Percentiles rank a stretch among this genome's conserved stretches.
These are phyloP conservation scores for Clavaria fumosa DNA, from an alignment of 768 basidiomycete species.

Conservation along the genomic window DNA sequence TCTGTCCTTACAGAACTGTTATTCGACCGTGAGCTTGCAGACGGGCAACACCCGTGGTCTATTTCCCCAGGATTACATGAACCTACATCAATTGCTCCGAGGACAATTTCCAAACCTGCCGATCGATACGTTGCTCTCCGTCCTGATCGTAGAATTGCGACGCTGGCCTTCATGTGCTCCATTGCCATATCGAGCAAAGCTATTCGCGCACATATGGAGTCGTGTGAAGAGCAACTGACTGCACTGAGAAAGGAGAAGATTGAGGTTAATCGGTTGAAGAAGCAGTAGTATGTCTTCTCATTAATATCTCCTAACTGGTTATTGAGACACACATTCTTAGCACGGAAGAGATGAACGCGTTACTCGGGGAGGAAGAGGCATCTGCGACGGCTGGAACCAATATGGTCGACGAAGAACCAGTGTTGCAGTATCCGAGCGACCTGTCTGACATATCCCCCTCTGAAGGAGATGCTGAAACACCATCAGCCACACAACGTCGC, in stretches of 20 bases:
- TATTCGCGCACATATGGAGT: conserved; percentile 80
- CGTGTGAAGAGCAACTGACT: conserved; percentile 78
- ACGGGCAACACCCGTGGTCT: conserved; percentile 27
- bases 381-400: conserved; percentile 26
- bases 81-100: conserved; percentile 34
- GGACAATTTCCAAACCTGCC: conserved; percentile 35
- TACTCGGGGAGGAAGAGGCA: conserved; percentile 43
- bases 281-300: conserved; percentile 54
- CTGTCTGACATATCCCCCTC: conserved; percentile 53
- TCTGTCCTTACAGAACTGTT: conserved; percentile 57
- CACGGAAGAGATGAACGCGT: conserved; percentile 56
- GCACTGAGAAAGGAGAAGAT: conserved; percentile 91
- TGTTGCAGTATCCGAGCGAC: conserved; percentile 54
- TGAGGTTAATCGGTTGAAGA: conserved; percentile 82
- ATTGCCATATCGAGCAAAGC: conserved; percentile 81
- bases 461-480: conserved; percentile 45
- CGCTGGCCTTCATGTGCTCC: conserved; percentile 81
- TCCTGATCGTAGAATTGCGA: conserved; percentile 65
- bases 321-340: conserved; percentile 24
- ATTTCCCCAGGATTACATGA: no score
- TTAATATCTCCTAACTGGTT: conserved; percentile 4
- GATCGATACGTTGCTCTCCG: conserved; percentile 64
- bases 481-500: conserved; percentile 32
- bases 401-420: conserved; percentile 40
- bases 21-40: conserved; percentile 43